Evolutionary conservation across 495 filamentous ascomycete species (phyloP).

Genomic region (Penicillium psychrofluorescens): DNA sequence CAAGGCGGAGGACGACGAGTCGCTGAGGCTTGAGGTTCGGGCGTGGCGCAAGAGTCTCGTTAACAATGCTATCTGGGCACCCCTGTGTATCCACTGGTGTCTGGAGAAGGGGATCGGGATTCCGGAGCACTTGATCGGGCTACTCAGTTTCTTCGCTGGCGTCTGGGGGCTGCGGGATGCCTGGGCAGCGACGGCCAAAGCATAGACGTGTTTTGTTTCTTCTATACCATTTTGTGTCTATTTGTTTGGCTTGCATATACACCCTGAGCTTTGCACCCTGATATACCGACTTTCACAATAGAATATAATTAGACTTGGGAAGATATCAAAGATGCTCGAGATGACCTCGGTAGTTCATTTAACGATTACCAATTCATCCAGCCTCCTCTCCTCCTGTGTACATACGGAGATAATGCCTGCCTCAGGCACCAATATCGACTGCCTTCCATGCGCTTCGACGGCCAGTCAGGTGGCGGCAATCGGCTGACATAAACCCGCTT

Average conservation of each 20-base stretch:
- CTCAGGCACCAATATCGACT: conserved; percentile 17
- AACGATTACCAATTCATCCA: too few relatives aligned
- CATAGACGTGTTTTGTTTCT: conserved; percentile 2
- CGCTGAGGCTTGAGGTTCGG: conserved; percentile 32
- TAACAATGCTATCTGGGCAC: conserved; percentile 50
- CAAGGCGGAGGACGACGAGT: conserved; percentile 30
- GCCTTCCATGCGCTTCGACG: conserved; percentile 37
- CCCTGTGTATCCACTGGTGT: conserved; percentile 74
- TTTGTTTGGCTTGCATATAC: not conserved
- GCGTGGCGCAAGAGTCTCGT: conserved; percentile 39
- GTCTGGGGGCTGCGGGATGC: conserved; percentile 32
- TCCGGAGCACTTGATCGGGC: conserved; percentile 57
- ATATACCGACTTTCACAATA: not conserved
- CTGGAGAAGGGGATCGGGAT: conserved; percentile 63
- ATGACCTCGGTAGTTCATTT: too few relatives aligned
- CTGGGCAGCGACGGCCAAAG: conserved; percentile 27
- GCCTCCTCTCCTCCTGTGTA: too few relatives aligned
- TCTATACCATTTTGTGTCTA: not conserved
- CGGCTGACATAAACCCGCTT: conserved; percentile 25
- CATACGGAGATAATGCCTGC: not conserved
- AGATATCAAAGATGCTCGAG: too few relatives aligned
- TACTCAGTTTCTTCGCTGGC: conserved; percentile 55
- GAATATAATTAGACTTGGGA: too few relatives aligned
- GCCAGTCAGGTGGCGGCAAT: conserved; percentile 12
- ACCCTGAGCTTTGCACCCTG: not conserved